Evolutionary conservation across 108 stramenopile species (phyloP), one percentile per base, ranked within the genome.

Genomic region (Conticribra guillardii): DNA sequence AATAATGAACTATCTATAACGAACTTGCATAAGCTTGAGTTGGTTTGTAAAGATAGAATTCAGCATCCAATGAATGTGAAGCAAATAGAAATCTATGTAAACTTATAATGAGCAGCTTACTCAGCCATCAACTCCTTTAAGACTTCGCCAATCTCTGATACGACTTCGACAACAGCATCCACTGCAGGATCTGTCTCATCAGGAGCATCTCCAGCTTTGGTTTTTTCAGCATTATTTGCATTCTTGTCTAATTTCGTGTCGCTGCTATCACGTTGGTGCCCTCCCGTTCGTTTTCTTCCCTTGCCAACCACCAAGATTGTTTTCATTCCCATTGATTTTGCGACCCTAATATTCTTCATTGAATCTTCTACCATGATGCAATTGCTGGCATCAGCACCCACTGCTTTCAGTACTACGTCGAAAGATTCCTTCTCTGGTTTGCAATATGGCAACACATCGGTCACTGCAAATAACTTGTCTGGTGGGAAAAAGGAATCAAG

Each of bases 281-380:
- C n/a, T n/a, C n/a, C n/a, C n/a, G n/a, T 41, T 41, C 37, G 5
- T 45, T 71, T 54, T 49, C 78, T 59, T 22, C 77, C 78, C 45
- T 62, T 75, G 0, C 91, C 89, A 19, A 71, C 73, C 17, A 92
- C 71, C 47, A 92, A 70, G 41, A 92, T 74, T 0, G 90, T 91
- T 54, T 80, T 81, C 88, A 95, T 87, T 4, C 93, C 93, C 46
- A 91, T 54, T 22, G 73, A 64, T 56, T 89, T 89, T 16, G 89
- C 89, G 14, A 62, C 72, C 16, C 85, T 76, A 18, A 95, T 77
- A 69, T 95, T 95, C 79, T 95, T 95, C 93, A 95, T 92, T 1
- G 79, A 82, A 58, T 95, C 93, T 73, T 95, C 93, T 15, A 95
- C 77, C 89, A 95, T 92, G 52, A 95, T 71, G 60, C 85, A 87